A percentile compares a stretch with the other conserved stretches of the same genome.
Evolutionary conservation across 176 grass and related monocot genomes (phyloP).

Genomic region (sorghum (Sorghum bicolor)): DNA sequence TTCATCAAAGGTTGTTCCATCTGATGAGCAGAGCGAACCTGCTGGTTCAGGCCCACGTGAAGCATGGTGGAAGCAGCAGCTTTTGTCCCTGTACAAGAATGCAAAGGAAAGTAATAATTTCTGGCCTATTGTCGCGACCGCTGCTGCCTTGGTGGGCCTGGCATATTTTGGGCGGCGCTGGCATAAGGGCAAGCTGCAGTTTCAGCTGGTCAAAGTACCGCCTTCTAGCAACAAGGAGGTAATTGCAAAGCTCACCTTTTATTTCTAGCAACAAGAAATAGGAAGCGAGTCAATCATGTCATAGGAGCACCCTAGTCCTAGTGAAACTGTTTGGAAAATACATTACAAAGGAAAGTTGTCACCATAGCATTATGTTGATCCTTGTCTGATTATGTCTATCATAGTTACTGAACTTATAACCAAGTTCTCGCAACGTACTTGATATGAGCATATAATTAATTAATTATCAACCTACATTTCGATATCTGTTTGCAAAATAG

Average conservation of each 20-base stretch:
- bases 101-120: conserved; percentile 61
- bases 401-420: background rate
- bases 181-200: conserved; percentile 51
- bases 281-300: background rate
- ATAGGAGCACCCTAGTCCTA: background rate
- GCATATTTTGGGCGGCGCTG: conserved; percentile 58
- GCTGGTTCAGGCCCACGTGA: conserved; percentile 34
- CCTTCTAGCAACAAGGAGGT: conserved; percentile 59
- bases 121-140: conserved; percentile 58
- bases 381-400: background rate
- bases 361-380: background rate
- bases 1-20: conserved; percentile 15
- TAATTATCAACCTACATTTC: background rate
- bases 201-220: conserved; percentile 39
- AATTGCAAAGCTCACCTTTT: conserved; percentile 14
- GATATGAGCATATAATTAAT: background rate
- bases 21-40: conserved; percentile 29
- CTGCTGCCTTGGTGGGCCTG: conserved; percentile 64
- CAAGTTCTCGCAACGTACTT: background rate
- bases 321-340: background rate
- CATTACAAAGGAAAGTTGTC: background rate
- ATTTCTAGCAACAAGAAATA: background rate
- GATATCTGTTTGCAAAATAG: background rate
- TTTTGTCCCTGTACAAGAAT: conserved; percentile 56
- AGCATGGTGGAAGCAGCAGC: conserved; percentile 56